These are phyloP conservation scores for Triticum monococcum DNA, from an alignment of 176 grass and related monocot genomes.

Conservation along the genomic window DNA sequence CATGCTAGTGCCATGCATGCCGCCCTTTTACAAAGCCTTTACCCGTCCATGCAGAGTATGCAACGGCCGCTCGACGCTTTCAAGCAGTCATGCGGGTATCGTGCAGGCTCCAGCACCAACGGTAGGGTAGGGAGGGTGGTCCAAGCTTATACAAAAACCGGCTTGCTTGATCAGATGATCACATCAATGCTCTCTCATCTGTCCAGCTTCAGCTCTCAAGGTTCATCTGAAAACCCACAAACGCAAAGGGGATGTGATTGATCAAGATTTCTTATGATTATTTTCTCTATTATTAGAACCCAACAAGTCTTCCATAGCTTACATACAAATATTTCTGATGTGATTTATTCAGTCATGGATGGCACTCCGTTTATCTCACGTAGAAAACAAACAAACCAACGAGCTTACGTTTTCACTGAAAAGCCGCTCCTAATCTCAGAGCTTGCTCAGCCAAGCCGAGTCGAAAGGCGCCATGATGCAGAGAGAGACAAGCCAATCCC, in stretches of 20 bases:
- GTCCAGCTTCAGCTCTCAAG: not conserved
- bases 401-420: too few species aligned
- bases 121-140: not conserved
- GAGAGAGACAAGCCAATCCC: not conserved
- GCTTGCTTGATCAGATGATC: not conserved
- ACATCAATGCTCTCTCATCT: not conserved
- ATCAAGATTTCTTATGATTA: not conserved
- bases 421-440: too few species aligned
- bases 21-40: not conserved
- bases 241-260: not conserved
- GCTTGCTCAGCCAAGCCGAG: too few species aligned
- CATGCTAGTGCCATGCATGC: conserved; percentile 35
- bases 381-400: too few species aligned
- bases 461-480: too few species aligned
- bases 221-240: not conserved
- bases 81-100: too few species aligned
- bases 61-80: too few species aligned
- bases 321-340: too few species aligned
- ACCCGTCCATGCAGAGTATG: too few species aligned
- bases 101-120: too few species aligned
- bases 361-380: too few species aligned
- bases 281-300: not conserved
- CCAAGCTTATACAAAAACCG: not conserved
- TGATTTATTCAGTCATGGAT: too few species aligned
- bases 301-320: not conserved